Evolutionary conservation across 2,329 filamentous ascomycete genomes (phyloP).

Genomic region (Aspergillus fumigatiaffinis): DNA sequence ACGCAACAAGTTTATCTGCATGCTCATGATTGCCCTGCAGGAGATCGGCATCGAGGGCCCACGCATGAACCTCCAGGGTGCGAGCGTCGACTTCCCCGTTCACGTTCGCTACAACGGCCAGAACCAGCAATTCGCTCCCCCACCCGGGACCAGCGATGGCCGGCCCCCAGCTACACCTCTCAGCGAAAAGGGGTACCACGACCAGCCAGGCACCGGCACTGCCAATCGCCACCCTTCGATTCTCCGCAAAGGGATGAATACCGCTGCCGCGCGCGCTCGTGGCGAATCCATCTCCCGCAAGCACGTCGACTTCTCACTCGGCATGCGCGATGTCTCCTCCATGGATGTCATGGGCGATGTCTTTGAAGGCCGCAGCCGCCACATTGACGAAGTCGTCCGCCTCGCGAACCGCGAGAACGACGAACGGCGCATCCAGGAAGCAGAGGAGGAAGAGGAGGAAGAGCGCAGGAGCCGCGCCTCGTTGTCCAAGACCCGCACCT

Average conservation of each 20-base stretch:
- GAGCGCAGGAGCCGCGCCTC: conserved; percentile 26
- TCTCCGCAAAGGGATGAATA: conserved; percentile 48
- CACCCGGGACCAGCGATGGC: conserved; percentile 44
- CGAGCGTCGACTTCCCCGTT: conserved; percentile 63
- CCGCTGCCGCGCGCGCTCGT: conserved; percentile 45
- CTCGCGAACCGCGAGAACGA: conserved; percentile 37
- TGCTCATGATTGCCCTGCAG: conserved; percentile 81
- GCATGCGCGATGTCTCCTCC: conserved; percentile 58
- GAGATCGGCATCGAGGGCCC: conserved; percentile 83
- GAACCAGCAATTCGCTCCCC: conserved; percentile 39
- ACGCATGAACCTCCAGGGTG: conserved; percentile 66
- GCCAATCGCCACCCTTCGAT: conserved; percentile 47
- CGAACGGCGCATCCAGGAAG: conserved; percentile 37
- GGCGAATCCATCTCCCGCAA: conserved; percentile 59
- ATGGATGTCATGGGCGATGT: conserved; percentile 62
- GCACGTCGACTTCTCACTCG: conserved; percentile 67
- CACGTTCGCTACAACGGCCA: conserved; percentile 55
- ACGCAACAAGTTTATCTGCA: conserved; percentile 91
- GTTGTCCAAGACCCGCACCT: conserved; percentile 19
- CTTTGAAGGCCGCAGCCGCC: conserved; percentile 52
- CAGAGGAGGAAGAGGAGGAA: conserved; percentile 29
- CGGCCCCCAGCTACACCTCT: conserved; percentile 35
- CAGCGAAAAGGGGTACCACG: conserved; percentile 18
- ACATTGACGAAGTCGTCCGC: conserved; percentile 40
- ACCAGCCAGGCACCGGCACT: conserved; percentile 27